phyloP scores from a whole-genome alignment of 768 basidiomycete species.

The Neoboletus subvelutipes region DNA sequence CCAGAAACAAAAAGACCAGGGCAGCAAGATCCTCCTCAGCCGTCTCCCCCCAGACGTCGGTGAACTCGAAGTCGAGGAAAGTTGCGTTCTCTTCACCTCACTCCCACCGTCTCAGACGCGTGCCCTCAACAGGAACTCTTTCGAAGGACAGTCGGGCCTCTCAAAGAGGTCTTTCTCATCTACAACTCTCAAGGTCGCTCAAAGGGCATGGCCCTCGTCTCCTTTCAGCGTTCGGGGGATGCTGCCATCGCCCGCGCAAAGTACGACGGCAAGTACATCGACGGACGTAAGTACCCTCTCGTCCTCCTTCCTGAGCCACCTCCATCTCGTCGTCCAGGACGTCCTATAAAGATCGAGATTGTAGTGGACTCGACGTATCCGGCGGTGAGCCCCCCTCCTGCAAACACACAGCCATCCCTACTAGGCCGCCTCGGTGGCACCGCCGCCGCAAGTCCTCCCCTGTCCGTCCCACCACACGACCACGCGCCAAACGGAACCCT shows the following conservation, averaged over 20 bases:
- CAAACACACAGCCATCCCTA: conserved; percentile 36
- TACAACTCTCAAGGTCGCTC: conserved; percentile 75
- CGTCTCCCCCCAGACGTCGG: conserved; percentile 66
- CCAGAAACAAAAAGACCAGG: conserved; percentile 39
- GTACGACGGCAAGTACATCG: conserved; percentile 76
- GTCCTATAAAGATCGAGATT: conserved; percentile 65
- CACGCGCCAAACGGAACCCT: conserved; percentile 19
- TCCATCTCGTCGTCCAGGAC: conserved; percentile 40
- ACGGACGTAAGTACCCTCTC: conserved; percentile 44
- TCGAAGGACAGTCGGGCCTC: conserved; percentile 70
- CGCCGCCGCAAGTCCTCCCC: not conserved
- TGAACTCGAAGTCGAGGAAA: conserved; percentile 67
- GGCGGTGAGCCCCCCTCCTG: conserved; percentile 21
- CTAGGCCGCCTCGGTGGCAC: conserved; percentile 36
- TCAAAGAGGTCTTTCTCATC: conserved; percentile 68
- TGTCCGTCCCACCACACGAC: conserved; percentile 7
- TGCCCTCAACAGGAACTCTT: conserved; percentile 60
- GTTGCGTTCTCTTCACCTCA: conserved; percentile 8
- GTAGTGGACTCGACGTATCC: conserved; percentile 45
- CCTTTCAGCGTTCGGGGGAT: conserved; percentile 62
- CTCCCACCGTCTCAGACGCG: conserved; percentile 6
- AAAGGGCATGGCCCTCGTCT: conserved; percentile 78
- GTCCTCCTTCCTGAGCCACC: not conserved
- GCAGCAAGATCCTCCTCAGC: conserved; percentile 69
- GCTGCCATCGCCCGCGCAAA: conserved; percentile 62